These are phyloP conservation scores for Melaleuca alternifolia DNA, from an alignment of 345 rosid genomes.

Conservation along the genomic window DNA sequence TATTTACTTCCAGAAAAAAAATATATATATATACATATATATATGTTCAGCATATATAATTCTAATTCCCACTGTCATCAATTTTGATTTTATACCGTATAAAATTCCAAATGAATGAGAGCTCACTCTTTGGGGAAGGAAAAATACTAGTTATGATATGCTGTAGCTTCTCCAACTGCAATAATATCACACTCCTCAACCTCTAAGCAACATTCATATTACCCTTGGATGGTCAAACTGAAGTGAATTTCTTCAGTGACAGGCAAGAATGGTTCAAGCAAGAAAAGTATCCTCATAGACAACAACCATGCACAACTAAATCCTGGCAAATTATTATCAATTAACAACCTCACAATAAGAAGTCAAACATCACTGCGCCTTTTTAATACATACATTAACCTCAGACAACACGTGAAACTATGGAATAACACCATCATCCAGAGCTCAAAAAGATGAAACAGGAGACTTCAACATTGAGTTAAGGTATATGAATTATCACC, in stretches of 20 bases:
- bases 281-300: neutral
- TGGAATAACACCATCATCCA: neutral
- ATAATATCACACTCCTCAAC: neutral
- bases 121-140: neutral
- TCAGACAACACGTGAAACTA: neutral
- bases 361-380: neutral
- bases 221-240: neutral
- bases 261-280: neutral
- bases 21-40: no score
- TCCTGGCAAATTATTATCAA: neutral
- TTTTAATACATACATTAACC: neutral
- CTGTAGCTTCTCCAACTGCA: neutral
- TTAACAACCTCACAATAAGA: neutral
- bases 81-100: neutral
- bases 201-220: neutral
- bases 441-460: neutral
- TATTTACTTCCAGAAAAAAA: neutral
- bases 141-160: neutral
- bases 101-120: neutral
- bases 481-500: slow-evolving; percentile 27
- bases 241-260: neutral
- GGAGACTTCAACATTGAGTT: neutral
- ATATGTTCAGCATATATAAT: neutral
- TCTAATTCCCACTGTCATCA: neutral
- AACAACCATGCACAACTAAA: neutral